phyloP scores from a whole-genome alignment of 805 yeast species.

The Saccharomycodes ludwigii region DNA sequence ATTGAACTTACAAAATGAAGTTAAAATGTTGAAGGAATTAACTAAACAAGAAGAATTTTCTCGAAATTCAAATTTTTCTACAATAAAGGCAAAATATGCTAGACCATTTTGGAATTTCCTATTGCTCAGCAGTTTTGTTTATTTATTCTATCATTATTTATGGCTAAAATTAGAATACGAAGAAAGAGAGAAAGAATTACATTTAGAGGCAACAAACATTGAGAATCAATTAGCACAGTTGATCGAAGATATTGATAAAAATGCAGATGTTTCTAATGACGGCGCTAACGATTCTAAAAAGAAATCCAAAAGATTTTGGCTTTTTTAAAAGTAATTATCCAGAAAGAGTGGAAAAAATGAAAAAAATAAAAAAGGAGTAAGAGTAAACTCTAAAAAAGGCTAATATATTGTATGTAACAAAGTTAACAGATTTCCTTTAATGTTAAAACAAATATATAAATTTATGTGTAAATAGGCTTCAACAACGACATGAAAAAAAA shows the following conservation, averaged over 20 bases:
- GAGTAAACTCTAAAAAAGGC: too few relatives aligned
- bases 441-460: too few relatives aligned
- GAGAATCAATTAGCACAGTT: constrained; percentile 1
- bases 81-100: constrained; percentile 11
- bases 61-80: constrained; percentile 9
- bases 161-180: constrained; percentile 22
- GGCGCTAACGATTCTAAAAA: background rate
- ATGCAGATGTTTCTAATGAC: background rate
- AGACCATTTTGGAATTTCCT: constrained; percentile 22
- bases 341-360: too few relatives aligned
- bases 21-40: constrained; percentile 16
- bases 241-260: constrained; percentile 2
- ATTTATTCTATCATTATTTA: constrained; percentile 14
- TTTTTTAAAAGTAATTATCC: background rate
- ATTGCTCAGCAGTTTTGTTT: constrained; percentile 21
- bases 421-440: too few relatives aligned
- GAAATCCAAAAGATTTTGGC: background rate
- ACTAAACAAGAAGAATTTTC: constrained; percentile 12
- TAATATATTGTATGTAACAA: too few relatives aligned
- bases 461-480: too few relatives aligned
- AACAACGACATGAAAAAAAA: too few relatives aligned
- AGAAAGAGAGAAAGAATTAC: constrained; percentile 16
- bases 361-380: too few relatives aligned
- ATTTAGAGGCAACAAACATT: too few relatives aligned
- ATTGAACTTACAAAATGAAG: constrained; percentile 18